Evolutionary conservation across 2,329 filamentous ascomycete species (phyloP).

Genomic region (Alternaria alternata): DNA sequence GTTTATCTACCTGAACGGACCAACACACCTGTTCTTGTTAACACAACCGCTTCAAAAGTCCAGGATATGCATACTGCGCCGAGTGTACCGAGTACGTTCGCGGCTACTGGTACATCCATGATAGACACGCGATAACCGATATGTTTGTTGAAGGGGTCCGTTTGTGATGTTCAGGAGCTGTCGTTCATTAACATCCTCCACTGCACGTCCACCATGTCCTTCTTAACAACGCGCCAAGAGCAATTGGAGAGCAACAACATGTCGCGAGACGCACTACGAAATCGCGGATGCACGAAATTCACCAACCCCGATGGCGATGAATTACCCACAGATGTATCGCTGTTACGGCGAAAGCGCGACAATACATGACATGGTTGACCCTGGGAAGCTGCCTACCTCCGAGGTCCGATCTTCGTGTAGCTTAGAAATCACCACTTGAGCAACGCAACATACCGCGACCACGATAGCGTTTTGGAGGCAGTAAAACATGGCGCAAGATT

Average conservation of each 20-base stretch:
- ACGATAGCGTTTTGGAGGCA: not conserved
- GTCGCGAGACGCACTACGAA: not conserved
- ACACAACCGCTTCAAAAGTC: not conserved
- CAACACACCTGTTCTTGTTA: constrained; percentile 61
- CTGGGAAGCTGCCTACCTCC: constrained; percentile 15
- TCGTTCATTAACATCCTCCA: not conserved
- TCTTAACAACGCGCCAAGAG: constrained; percentile 4
- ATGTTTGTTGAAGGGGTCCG: not conserved
- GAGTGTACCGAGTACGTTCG: constrained; percentile 67
- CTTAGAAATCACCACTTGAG: constrained; percentile 30
- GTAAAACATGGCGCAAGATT: constrained; percentile 32
- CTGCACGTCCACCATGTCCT: not conserved
- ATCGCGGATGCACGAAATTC: not conserved
- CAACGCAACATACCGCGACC: constrained; percentile 2
- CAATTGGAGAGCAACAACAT: not conserved
- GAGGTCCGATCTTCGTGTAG: constrained; percentile 21
- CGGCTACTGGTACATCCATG: constrained; percentile 65
- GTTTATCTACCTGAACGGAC: constrained; percentile 65
- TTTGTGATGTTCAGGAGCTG: not conserved
- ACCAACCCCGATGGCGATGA: not conserved
- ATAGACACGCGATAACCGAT: not conserved
- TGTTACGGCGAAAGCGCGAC: not conserved
- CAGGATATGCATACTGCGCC: constrained; percentile 59
- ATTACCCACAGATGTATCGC: not conserved
- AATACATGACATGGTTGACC: constrained; percentile 18